phyloP scores from a whole-genome alignment of 371 early-diverging fungal species.

The Nematocida sp. region DNA sequence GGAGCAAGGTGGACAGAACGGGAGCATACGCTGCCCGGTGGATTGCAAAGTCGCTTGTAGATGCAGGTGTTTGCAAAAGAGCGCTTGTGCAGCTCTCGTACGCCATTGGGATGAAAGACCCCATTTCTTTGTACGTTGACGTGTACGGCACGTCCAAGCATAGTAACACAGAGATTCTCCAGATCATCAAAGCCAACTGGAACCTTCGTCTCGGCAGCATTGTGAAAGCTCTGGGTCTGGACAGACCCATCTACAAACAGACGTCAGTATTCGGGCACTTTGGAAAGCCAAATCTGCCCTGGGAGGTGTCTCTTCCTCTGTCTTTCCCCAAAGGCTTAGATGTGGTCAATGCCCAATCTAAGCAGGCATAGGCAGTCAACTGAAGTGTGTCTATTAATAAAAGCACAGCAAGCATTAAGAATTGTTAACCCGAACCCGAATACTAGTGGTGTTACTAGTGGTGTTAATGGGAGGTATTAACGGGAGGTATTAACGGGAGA shows the following conservation, averaged over 20 bases:
- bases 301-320: constrained; percentile 66
- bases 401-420: too few relatives aligned
- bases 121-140: constrained; percentile 88
- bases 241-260: constrained; percentile 89
- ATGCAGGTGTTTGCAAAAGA: constrained; percentile 83
- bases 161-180: constrained; percentile 77
- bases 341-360: too few relatives aligned
- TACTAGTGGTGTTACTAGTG: too few relatives aligned
- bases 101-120: constrained; percentile 96
- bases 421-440: too few relatives aligned
- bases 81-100: constrained; percentile 90
- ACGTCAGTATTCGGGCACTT: constrained; percentile 96
- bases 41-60: constrained; percentile 86
- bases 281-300: constrained; percentile 84
- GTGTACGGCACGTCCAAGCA: constrained; percentile 84
- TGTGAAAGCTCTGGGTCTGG: constrained; percentile 86
- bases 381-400: too few relatives aligned
- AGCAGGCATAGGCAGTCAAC: too few relatives aligned
- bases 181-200: constrained; percentile 87
- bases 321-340: constrained; percentile 3
- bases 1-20: constrained; percentile 98
- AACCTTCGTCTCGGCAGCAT: constrained; percentile 93
- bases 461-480: too few relatives aligned
- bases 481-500: too few relatives aligned
- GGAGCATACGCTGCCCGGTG: constrained; percentile 97